Evolutionary conservation across 2,329 filamentous ascomycete genomes (phyloP).

Genomic region (Colletotrichum sp.): DNA sequence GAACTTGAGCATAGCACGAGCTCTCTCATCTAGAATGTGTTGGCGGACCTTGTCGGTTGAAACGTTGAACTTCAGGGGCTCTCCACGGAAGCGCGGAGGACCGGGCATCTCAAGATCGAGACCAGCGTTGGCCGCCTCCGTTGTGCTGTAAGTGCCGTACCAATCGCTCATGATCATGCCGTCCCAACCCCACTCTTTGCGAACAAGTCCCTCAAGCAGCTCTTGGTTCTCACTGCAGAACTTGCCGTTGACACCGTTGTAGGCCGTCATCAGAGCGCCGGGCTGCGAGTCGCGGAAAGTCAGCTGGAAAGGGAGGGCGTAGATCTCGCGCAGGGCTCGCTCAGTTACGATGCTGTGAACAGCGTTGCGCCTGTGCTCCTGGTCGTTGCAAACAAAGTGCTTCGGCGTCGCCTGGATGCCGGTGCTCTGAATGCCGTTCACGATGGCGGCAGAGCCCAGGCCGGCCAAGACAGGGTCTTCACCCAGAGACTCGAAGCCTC

Average conservation of each 20-base stretch:
- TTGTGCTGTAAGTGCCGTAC: constrained; percentile 62
- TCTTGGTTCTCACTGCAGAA: constrained; percentile 59
- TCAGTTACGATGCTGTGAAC: constrained; percentile 60
- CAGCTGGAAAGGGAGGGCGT: constrained; percentile 63
- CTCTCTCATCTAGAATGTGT: constrained; percentile 62
- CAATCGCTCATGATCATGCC: constrained; percentile 66
- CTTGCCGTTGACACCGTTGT: constrained; percentile 63
- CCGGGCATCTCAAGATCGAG: constrained; percentile 67
- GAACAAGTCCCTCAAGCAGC: constrained; percentile 54
- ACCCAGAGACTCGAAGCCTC: constrained; percentile 64
- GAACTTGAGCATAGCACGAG: constrained; percentile 61
- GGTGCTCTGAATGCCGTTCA: constrained; percentile 60
- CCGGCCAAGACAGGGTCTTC: constrained; percentile 65
- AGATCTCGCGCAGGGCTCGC: constrained; percentile 63
- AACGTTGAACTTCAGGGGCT: constrained; percentile 55
- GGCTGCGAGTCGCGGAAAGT: constrained; percentile 56
- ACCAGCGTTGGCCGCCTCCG: constrained; percentile 54
- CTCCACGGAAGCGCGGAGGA: constrained; percentile 55
- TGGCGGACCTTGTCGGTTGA: constrained; percentile 60
- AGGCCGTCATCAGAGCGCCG: constrained; percentile 62
- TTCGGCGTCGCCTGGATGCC: constrained; percentile 63
- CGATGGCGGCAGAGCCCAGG: constrained; percentile 55
- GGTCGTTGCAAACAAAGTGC: constrained; percentile 67
- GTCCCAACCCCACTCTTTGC: constrained; percentile 62
- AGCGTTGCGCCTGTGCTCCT: constrained; percentile 62